Base-by-base conservation (phyloP, 78 protist species). In the Chrysochromulina parva region DNA sequence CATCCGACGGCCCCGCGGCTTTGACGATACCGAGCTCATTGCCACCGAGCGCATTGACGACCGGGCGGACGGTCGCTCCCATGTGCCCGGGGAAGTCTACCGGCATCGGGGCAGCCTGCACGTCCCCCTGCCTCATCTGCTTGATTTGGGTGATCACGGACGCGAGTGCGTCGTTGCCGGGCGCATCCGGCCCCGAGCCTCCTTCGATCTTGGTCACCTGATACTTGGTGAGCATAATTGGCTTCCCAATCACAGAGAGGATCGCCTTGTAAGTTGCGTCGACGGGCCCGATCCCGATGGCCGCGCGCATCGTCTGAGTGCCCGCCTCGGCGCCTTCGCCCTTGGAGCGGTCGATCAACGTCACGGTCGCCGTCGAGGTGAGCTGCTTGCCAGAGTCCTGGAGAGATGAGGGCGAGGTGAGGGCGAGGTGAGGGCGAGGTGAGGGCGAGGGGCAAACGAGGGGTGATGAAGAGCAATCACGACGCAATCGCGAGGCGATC, bases 221-320 rank as follows among this genome's bases (percentile, higher is more conserved):
- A 22, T 74, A 74, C 82, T 74, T 53, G 26, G 9, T 48, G n/a
- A 74, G 82, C 82, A 11, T 48, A 17, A 74, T 48, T 24, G 82
- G 82, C 57, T 22, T 1, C 26, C 10, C 10, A 3, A 74, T 17
- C 24, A 74, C 20, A 1, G 28, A 22, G 28, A 74, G 82, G 57
- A 74, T 74, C 26, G 82, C 82, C 80, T 55, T 55, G 87, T 62
- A 90, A 2, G 90, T 66, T 67, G 95, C 95, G 48, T 93, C 91
- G n/a, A 93, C 95, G 2, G 95, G 95, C 6, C 95, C 95, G 28
- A 2, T 22, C 22, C 95, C 95, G n/a, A 90, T 73, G 67, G 92
- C 88, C 14, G 92, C 91, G 9, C 28, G 85, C 52, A 57, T 14
- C n/a, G 3, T 1, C 52, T 22, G 53, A 47, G 0, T 14, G 16